Base-by-base conservation (phyloP, 2,329 filamentous ascomycete species). In the Coniochaeta sp. region DNA sequence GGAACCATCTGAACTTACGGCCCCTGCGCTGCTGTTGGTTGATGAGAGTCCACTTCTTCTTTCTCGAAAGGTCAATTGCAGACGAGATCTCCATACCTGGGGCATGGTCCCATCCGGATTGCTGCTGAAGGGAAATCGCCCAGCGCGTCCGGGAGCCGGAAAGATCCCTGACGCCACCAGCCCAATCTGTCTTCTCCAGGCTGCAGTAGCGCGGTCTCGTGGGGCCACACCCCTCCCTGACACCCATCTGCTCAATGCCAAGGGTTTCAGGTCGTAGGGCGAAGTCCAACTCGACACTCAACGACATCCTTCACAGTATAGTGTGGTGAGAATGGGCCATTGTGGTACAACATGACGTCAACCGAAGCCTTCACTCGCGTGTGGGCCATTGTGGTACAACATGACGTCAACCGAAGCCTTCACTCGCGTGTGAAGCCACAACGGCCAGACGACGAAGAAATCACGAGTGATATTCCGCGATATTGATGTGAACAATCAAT, bases 201-300 rank as follows among this genome's bases (percentile, higher is more conserved):
- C 45, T 48, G 45, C 45, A 48, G 45, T 48, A 48, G 45, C 28
- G 45, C 45, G 45, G 26, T 48, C 45, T 48, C 45, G 45, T 31
- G 45, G 45, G 26, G 26, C 24, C 26, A n/a, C n/a, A 48, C 26
- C 45, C 42, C 42, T 20, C 45, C 45, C 14, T 30, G 45, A 31
- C 38, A 26, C 10, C 26, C 28, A 13, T 30, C 28, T 48, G 24
- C 16, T 28, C 28, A 31, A 48, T 48, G 45, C 26, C 45, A 48
- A 48, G 45, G 24, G 45, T 48, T 48, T 48, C 45, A 48, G 28
- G 26, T 48, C 12, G 45, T 31, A 5, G 30, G 10, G 10, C 24
- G n/a, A 27, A n/a, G 13, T 28, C 42, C 42, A 27, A n/a, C 24
- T 46, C 42, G 14, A 30, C 22, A 4, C 27, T 12, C 45, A 20